Conservation (phyloP, 257 asterid genomes). For the Lantana camara region DNA sequence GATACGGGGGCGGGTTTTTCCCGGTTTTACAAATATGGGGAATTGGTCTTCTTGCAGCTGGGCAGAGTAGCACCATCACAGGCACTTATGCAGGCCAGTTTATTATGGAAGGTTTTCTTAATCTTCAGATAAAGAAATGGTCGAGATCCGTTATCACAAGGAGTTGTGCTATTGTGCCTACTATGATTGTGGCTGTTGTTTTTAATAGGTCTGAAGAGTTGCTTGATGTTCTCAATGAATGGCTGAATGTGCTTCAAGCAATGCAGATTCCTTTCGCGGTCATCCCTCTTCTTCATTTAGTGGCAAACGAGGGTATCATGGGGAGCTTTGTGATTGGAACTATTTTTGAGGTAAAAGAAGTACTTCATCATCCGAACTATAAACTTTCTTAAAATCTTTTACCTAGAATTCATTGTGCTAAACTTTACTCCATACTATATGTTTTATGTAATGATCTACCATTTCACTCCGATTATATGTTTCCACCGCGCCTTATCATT, state of each 20-base stretch:
- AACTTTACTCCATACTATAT: too few species aligned
- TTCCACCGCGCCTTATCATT: too few species aligned
- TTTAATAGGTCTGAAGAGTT: constrained; percentile 66
- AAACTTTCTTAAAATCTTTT: too few species aligned
- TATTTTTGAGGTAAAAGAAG: constrained; percentile 44
- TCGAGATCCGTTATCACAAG: constrained; percentile 69
- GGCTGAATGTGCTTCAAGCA: constrained; percentile 78
- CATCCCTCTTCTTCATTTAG: constrained; percentile 68
- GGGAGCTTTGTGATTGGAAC: constrained; percentile 68
- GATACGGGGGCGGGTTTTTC: constrained; percentile 60
- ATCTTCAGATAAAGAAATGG: constrained; percentile 69
- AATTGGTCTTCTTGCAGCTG: constrained; percentile 74
- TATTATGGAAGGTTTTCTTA: constrained; percentile 75
- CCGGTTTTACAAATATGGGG: constrained; percentile 77
- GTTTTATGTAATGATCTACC: too few species aligned
- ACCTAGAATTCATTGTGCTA: too few species aligned
- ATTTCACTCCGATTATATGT: too few species aligned
- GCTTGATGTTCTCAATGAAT: constrained; percentile 66
- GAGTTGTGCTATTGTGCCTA: constrained; percentile 71
- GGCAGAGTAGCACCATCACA: constrained; percentile 78
- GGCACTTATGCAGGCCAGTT: constrained; percentile 88
- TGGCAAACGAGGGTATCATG: constrained; percentile 60
- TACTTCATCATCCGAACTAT: too few species aligned
- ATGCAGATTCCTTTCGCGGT: constrained; percentile 78
- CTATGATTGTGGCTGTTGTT: constrained; percentile 57